Evolutionary conservation across 1,139 yeast species (phyloP).

Genomic region (Arxiozyma bovina): DNA sequence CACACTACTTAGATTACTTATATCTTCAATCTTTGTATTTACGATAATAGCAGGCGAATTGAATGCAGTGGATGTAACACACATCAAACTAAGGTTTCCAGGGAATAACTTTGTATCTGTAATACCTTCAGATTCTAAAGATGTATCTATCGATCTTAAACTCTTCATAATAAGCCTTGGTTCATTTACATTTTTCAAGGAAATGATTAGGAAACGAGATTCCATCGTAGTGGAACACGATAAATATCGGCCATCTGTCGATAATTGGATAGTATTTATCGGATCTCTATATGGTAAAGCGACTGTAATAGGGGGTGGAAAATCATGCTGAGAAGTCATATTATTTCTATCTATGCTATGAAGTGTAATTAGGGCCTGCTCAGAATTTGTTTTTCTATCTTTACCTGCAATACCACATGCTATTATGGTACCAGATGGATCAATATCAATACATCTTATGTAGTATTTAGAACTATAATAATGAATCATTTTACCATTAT

Average conservation of each 20-base stretch:
- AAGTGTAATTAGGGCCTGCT: conserved; percentile 70
- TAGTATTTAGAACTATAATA: conserved; percentile 66
- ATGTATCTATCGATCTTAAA: conserved; percentile 48
- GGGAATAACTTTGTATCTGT: conserved; percentile 74
- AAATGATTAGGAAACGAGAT: conserved; percentile 66
- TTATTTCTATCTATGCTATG: conserved; percentile 36
- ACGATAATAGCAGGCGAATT: conserved; percentile 54
- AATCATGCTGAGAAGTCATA: conserved; percentile 16
- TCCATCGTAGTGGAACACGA: conserved; percentile 82
- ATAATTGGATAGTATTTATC: conserved; percentile 61
- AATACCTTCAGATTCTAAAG: conserved; percentile 76
- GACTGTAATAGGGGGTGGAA: conserved; percentile 50
- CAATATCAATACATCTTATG: conserved; percentile 65
- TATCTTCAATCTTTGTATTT: conserved; percentile 43
- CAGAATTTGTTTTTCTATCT: conserved; percentile 59
- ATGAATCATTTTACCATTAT: conserved; percentile 55
- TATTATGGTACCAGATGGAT: conserved; percentile 53
- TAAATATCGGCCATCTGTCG: conserved; percentile 58
- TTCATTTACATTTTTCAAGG: conserved; percentile 50
- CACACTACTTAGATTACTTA: conserved; percentile 35
- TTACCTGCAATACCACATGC: conserved; percentile 81
- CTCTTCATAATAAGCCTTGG: conserved; percentile 69
- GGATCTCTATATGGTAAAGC: conserved; percentile 84
- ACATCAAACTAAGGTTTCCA: conserved; percentile 43
- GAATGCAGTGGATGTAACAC: conserved; percentile 52